These are phyloP conservation scores for Galeopsis tetrahit DNA, from an alignment of 257 asterid species.

Conservation along the genomic window DNA sequence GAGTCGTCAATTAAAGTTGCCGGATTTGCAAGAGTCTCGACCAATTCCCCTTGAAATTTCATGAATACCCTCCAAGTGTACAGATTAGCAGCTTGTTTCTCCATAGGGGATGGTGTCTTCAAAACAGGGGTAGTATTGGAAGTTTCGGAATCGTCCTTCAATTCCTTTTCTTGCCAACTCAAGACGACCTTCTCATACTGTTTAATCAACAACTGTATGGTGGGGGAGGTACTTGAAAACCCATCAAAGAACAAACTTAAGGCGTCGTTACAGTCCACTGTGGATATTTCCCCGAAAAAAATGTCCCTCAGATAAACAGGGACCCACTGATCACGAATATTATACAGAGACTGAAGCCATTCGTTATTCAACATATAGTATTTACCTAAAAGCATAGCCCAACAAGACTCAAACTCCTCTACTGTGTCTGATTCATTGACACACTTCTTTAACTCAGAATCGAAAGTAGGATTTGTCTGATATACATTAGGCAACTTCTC, in stretches of 20 bases:
- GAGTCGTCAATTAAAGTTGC: conserved; percentile 67
- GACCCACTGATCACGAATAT: conserved; percentile 75
- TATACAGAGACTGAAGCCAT: conserved; percentile 73
- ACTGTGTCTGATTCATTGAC: conserved; percentile 62
- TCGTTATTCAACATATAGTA: conserved; percentile 64
- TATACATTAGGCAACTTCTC: conserved; percentile 61
- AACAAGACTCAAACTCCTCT: conserved; percentile 78
- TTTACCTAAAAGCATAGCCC: conserved; percentile 57
- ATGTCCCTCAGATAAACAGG: conserved; percentile 68
- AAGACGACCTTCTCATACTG: conserved; percentile 64
- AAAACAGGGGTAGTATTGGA: conserved; percentile 52
- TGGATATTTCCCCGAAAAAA: conserved; percentile 73
- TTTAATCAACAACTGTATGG: conserved; percentile 56
- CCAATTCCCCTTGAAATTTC: conserved; percentile 83
- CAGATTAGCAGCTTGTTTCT: conserved; percentile 83
- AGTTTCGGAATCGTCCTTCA: conserved; percentile 74
- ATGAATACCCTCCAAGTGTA: conserved; percentile 74
- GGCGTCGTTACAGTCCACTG: conserved; percentile 43
- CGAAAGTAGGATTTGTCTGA: conserved; percentile 59
- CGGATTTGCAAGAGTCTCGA: conserved; percentile 85
- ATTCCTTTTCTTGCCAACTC: conserved; percentile 72
- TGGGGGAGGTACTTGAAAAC: conserved; percentile 47
- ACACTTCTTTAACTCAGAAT: conserved; percentile 65
- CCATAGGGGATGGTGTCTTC: conserved; percentile 93
- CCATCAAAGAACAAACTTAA: conserved; percentile 59